Evolutionary conservation across 352 stramenopile species (phyloP).

Genomic region (Globisporangium orthogonon): DNA sequence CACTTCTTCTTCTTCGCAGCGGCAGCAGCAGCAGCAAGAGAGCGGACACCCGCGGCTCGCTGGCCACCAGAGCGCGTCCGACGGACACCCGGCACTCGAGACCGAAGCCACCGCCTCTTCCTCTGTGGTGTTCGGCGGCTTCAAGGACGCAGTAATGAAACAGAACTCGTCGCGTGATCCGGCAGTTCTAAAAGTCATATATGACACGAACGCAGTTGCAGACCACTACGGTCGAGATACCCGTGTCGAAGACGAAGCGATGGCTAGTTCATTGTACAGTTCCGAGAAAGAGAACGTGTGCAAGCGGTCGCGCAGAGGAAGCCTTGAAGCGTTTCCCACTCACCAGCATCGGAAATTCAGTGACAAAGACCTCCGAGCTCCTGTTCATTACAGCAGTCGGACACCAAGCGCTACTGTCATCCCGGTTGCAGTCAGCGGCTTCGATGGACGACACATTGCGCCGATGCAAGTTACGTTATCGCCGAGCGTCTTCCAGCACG

Average conservation of each 20-base stretch:
- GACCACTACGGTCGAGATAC: constrained; percentile 1
- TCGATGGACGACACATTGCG: background rate
- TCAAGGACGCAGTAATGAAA: constrained; percentile 51
- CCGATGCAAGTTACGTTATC: background rate
- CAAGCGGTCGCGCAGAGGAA: background rate
- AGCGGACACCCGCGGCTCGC: background rate
- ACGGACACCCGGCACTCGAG: background rate
- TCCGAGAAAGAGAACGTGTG: background rate
- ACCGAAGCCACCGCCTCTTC: no score
- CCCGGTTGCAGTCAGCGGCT: background rate
- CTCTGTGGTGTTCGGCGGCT: constrained; percentile 20
- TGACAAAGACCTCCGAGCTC: background rate
- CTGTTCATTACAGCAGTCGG: background rate
- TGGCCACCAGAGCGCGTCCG: background rate
- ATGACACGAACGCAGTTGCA: background rate
- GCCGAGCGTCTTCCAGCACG: background rate
- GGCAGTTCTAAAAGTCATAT: background rate
- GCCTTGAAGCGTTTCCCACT: background rate
- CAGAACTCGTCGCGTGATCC: constrained; percentile 12
- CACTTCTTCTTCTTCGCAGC: no score
- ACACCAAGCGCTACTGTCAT: background rate
- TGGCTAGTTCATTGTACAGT: background rate
- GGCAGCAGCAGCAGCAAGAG: no score
- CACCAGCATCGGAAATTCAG: background rate
- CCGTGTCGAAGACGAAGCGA: background rate